A percentile compares a stretch with the other conserved stretches of the same genome.
These are phyloP conservation scores for Ascochyta pisi DNA, from an alignment of 2,329 filamentous ascomycete species.

Conservation along the genomic window DNA sequence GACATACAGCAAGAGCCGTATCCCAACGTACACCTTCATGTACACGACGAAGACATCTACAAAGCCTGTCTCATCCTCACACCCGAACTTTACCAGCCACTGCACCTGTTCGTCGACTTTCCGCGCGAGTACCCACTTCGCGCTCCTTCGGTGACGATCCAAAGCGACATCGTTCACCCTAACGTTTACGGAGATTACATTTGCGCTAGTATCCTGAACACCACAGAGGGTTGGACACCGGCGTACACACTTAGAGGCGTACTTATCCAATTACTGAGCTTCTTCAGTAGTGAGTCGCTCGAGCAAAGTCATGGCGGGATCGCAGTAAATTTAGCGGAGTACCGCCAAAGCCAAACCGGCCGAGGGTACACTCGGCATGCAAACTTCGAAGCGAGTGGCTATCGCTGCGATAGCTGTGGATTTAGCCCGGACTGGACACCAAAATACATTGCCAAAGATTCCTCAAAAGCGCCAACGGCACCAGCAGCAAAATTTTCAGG, in stretches of 20 bases:
- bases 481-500: constrained; percentile 13
- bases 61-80: constrained; percentile 55
- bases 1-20: constrained; percentile 57
- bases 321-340: constrained; percentile 32
- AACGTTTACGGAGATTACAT: constrained; percentile 56
- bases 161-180: constrained; percentile 54
- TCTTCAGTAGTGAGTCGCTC: constrained; percentile 57
- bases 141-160: constrained; percentile 52
- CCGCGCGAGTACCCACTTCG: constrained; percentile 47
- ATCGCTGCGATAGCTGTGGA: constrained; percentile 3
- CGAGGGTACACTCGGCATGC: neutral
- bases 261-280: constrained; percentile 60
- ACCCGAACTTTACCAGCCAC: constrained; percentile 46
- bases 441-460: too few relatives aligned
- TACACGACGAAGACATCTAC: constrained; percentile 47
- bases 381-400: neutral
- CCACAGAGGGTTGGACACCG: constrained; percentile 54
- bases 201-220: constrained; percentile 58
- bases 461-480: neutral
- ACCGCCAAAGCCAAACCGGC: neutral
- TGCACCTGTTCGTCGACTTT: constrained; percentile 56
- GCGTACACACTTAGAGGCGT: constrained; percentile 60
- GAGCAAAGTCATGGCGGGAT: constrained; percentile 50
- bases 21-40: constrained; percentile 54
- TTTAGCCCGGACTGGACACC: neutral